phyloP scores from a whole-genome alignment of 805 yeast genomes.

The Ogataea trehalophila region DNA sequence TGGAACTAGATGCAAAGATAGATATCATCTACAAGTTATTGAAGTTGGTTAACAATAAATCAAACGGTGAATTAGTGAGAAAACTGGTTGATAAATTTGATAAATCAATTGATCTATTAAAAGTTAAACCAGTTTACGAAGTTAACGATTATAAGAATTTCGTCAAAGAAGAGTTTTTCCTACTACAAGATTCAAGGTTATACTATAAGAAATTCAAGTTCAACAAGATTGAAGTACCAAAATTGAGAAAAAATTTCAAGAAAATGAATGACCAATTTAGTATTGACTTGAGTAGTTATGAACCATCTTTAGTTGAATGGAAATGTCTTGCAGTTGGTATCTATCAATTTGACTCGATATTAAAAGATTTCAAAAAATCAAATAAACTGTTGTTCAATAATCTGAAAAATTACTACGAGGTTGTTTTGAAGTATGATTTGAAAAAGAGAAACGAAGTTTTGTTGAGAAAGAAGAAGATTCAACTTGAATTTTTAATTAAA shows the following conservation, averaged over 20 bases:
- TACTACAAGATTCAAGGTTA: conserved; percentile 50
- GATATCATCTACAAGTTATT: conserved; percentile 41
- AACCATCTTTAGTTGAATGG: conserved; percentile 35
- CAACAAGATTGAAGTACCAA: conserved; percentile 33
- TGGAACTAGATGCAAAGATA: conserved; percentile 43
- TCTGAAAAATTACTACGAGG: conserved; percentile 28
- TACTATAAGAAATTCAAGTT: conserved; percentile 36
- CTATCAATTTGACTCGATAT: conserved; percentile 36
- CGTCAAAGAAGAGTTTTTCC: conserved; percentile 25
- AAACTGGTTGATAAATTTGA: conserved; percentile 39
- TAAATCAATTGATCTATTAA: conserved; percentile 23
- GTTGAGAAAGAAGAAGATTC: conserved; percentile 56
- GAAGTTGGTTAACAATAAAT: conserved; percentile 36
- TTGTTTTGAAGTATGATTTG: conserved; percentile 41
- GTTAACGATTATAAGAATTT: conserved; percentile 6
- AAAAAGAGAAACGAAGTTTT: conserved; percentile 49
- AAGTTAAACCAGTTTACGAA: conserved; percentile 20
- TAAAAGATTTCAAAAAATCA: conserved; percentile 26
- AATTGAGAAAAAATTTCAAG: conserved; percentile 26
- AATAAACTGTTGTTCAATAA: conserved; percentile 27
- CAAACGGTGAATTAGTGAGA: conserved; percentile 39
- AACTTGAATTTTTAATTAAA: conserved; percentile 57
- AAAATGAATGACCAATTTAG: conserved; percentile 20
- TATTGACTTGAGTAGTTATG: conserved; percentile 19
- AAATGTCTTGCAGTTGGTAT: conserved; percentile 39